A percentile compares a stretch with the other conserved stretches of the same genome.
Evolutionary conservation across 345 rosid genomes (phyloP).

Genomic region (Geranium rotundifolium): DNA sequence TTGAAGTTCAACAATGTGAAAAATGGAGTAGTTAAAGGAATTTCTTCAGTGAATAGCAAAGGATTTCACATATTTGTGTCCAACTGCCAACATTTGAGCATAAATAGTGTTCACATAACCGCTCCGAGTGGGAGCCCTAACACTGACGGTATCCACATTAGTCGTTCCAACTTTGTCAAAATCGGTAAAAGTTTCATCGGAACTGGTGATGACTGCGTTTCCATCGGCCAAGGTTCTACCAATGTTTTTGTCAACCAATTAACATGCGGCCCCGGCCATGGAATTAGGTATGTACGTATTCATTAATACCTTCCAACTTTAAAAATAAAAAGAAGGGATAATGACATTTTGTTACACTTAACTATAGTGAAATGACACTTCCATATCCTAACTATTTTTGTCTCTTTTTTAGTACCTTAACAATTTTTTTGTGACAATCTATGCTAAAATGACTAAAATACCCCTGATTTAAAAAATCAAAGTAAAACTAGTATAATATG

Average conservation of each 20-base stretch:
- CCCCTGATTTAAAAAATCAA: too few species aligned
- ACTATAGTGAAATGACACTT: too few species aligned
- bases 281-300: conserved; percentile 33
- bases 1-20: conserved; percentile 25
- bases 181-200: conserved; percentile 24
- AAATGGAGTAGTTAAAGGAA: conserved; percentile 23
- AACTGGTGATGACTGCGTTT: conserved; percentile 71
- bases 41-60: conserved; percentile 46
- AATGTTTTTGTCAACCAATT: conserved; percentile 34
- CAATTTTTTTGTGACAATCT: too few species aligned
- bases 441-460: too few species aligned
- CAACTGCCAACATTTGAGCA: conserved; percentile 21
- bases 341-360: too few species aligned
- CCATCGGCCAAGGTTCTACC: conserved; percentile 46
- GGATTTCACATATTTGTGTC: conserved; percentile 48
- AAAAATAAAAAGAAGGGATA: too few species aligned
- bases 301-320: background rate
- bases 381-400: too few species aligned
- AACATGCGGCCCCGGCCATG: conserved; percentile 75
- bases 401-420: too few species aligned
- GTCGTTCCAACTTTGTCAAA: conserved; percentile 39
- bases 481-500: too few species aligned
- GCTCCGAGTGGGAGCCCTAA: conserved; percentile 55
- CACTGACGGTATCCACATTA: conserved; percentile 63
- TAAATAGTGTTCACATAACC: conserved; percentile 11